Conservation (phyloP, 768 basidiomycete species). For the Scleroderma bovista region DNA sequence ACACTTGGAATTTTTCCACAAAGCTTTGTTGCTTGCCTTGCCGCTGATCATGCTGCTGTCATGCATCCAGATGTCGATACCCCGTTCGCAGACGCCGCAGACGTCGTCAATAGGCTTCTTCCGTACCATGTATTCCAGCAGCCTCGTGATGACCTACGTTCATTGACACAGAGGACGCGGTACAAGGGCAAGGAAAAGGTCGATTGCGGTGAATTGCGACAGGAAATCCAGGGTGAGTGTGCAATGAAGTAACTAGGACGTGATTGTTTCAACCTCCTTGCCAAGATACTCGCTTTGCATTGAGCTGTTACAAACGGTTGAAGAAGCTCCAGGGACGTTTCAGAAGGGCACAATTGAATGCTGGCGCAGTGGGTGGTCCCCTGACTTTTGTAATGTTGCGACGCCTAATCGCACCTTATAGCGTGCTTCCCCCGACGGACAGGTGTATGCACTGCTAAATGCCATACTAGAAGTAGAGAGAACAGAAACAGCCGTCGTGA, state of each 20-base stretch:
- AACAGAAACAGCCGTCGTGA: slow-evolving; percentile 50
- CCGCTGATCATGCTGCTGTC: slow-evolving; percentile 56
- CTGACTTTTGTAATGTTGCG: neutral
- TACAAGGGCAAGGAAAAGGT: slow-evolving; percentile 65
- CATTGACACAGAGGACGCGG: slow-evolving; percentile 14
- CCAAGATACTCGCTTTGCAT: slow-evolving; percentile 64
- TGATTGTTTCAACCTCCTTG: slow-evolving; percentile 5
- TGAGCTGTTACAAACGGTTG: slow-evolving; percentile 59
- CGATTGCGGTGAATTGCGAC: slow-evolving; percentile 35
- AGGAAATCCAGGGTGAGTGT: slow-evolving; percentile 48
- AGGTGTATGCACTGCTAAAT: slow-evolving; percentile 60
- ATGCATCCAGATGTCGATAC: slow-evolving; percentile 64
- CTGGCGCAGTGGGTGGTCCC: slow-evolving; percentile 47
- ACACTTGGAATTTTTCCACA: too few relatives aligned
- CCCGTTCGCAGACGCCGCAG: slow-evolving; percentile 56
- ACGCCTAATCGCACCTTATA: slow-evolving; percentile 23
- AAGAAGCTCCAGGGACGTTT: slow-evolving; percentile 55
- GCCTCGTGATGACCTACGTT: slow-evolving; percentile 56
- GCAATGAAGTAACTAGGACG: neutral
- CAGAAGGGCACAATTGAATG: slow-evolving; percentile 43
- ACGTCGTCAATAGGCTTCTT: slow-evolving; percentile 65
- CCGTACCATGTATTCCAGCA: slow-evolving; percentile 81
- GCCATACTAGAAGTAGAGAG: slow-evolving; percentile 63
- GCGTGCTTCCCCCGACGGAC: slow-evolving; percentile 57
- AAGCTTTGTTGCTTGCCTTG: slow-evolving; percentile 53